Evolutionary conservation across 1,284 basidiomycete species (phyloP).

Genomic region (Rhodofomes roseus): DNA sequence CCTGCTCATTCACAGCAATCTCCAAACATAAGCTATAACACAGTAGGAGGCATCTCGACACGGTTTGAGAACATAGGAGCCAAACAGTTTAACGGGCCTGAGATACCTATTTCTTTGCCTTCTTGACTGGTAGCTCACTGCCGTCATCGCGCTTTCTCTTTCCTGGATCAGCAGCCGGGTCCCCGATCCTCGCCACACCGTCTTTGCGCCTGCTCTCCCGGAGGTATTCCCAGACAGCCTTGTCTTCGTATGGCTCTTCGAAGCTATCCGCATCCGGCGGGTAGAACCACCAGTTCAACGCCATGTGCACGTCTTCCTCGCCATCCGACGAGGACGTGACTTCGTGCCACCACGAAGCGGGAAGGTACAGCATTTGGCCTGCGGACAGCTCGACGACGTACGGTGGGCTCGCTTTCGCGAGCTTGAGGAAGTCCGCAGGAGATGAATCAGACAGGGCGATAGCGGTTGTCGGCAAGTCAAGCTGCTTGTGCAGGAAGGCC

Average conservation of each 20-base stretch:
- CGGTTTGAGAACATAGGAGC: no score
- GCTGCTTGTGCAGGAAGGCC: conserved; percentile 25
- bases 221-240: conserved; percentile 27
- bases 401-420: conserved; percentile 22
- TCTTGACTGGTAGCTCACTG: conserved; percentile 4
- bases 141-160: conserved; percentile 7
- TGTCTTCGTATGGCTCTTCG: conserved; percentile 27
- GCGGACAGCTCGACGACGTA: conserved; percentile 29
- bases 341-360: conserved; percentile 34
- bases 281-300: conserved; percentile 36
- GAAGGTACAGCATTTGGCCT: conserved; percentile 31
- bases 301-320: conserved; percentile 27
- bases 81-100: no score
- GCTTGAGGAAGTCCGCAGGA: conserved; percentile 17
- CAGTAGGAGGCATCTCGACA: no score
- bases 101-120: conserved; percentile 2
- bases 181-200: not conserved
- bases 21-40: no score
- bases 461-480: conserved; percentile 28
- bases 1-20: no score
- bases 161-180: conserved; percentile 1
- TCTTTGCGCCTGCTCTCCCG: conserved; percentile 9
- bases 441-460: conserved; percentile 13
- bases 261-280: conserved; percentile 27
- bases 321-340: conserved; percentile 27